Evolutionary conservation across 768 basidiomycete species (phyloP), one percentile per base, ranked within the genome.

Genomic region (Suillus plorans): DNA sequence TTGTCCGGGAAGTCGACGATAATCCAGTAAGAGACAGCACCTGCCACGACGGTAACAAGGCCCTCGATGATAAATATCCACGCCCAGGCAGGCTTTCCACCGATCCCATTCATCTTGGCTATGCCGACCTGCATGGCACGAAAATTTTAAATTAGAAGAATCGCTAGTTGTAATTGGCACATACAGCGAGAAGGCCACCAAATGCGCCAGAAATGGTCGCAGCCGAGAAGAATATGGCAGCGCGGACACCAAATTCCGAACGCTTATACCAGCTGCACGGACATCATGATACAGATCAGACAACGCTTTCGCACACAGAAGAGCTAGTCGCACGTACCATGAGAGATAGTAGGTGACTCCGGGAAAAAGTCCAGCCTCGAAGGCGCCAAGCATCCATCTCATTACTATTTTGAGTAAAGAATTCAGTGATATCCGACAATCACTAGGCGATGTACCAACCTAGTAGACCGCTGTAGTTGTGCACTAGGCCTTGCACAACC

Each of bases 151-250:
- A 62, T 61, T 13, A 25, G 37, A 9, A n/a, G 34, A 10, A 45
- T 0, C 25, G 34, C 8, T 13, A 22, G 13, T 10, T 10, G 3
- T 16, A 52, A 55, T 13, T 18, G 31, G 31, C 20, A 68, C 80
- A 64, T 65, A 89, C 89, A 42, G 89, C 89, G 57, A 92, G 84
- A 22, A 91, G 78, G 59, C 90, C 90, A 61, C 89, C 89, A 67
- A 93, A 93, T 25, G 91, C 91, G n/a, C 92, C 93, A 2, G 90
- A 87, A 0, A 91, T 84, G 3, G 90, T 92, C 0, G 92, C 91
- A 4, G 92, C 89, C 0, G 86, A 86, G 78, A 91, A 92, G 77
- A 91, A 92, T 36, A 91, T 70, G 0, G 89, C 86, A 31, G 86
- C 82, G 9, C 76, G 79, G 61, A 85, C 79, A 64, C 90, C 91